Percentiles rank a stretch among this genome's conserved stretches.
Evolutionary conservation across 805 yeast species (phyloP).

Genomic region (Pichia ethanolica): DNA sequence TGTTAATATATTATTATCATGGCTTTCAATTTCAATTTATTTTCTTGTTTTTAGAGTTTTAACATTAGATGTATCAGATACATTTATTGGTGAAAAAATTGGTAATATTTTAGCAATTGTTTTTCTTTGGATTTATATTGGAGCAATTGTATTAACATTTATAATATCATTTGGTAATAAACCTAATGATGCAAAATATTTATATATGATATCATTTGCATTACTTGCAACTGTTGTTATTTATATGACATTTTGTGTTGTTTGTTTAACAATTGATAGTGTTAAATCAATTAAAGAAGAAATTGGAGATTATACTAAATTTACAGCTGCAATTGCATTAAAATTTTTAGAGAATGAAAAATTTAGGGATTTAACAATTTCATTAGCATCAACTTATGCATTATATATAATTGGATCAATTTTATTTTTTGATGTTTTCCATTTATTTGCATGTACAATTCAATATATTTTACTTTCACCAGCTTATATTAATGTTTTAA

Average conservation of each 20-base stretch:
- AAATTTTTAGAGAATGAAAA: constrained; percentile 55
- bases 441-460: constrained; percentile 74
- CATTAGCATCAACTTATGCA: constrained; percentile 74
- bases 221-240: constrained; percentile 80
- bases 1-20: constrained; percentile 66
- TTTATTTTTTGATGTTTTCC: constrained; percentile 82
- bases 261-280: constrained; percentile 54
- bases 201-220: constrained; percentile 61
- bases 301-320: constrained; percentile 20
- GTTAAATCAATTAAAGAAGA: constrained; percentile 44
- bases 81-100: constrained; percentile 37
- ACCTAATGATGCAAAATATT: constrained; percentile 76
- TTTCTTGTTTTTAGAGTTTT: constrained; percentile 84
- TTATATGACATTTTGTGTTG: constrained; percentile 72
- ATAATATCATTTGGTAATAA: constrained; percentile 89
- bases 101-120: constrained; percentile 73
- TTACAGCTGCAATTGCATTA: constrained; percentile 25
- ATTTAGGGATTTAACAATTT: constrained; percentile 77
- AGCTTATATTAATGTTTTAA: constrained; percentile 81
- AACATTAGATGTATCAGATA: constrained; percentile 61
- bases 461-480: constrained; percentile 83
- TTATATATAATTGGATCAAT: constrained; percentile 71
- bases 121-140: constrained; percentile 79
- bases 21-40: constrained; percentile 86
- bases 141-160: constrained; percentile 70